Base-by-base conservation (phyloP, 257 asterid species). In the Primulina tabacum region DNA sequence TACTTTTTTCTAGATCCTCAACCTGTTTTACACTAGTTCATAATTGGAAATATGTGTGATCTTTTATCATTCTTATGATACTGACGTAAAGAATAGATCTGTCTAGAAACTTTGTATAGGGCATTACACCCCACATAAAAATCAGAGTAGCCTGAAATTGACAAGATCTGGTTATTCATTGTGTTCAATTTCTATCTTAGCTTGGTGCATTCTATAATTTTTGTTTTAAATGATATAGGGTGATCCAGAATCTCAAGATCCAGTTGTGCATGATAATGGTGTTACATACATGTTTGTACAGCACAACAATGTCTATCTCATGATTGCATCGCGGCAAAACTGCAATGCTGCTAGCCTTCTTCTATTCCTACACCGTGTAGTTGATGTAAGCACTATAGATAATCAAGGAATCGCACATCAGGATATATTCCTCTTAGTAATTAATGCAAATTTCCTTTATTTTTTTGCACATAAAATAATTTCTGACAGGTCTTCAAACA, bases 321-420 rank as follows among this genome's bases (percentile, higher is more conserved):
- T 95, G 99, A 92, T 84, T 72, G 99, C 99, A 21, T 80, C 99
- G 2, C 82, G 99, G 82, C 97, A 91, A 85, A 95, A 95, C 80
- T 92, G 99, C 82, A 95, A 95, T 87, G 99, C 99, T 35, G 96
- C 98, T 55, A 92, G 99, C 87, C 91, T 92, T 67, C 83, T 95
- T 79, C 84, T 92, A 37, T 95, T 95, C 81, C 92, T 95, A 75
- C 99, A 95, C 82, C 95, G 99, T 65, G 87, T 95, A 43, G 97
- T 95, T 75, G 98, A 92, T 81, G 99, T 95, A 95, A 88, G 98
- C 81, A 1, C 71, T 65, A 30, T 76, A 77, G 77, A 71, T 76
- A 72, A 70, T 74, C 79, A 69, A 43, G 21, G 67, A 53, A 67
- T 59, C 50, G 5, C 64, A 61, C 60, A 24, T 76, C 20, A 52